Base-by-base conservation (phyloP, 345 rosid genomes). In the Euphorbia lathyris region DNA sequence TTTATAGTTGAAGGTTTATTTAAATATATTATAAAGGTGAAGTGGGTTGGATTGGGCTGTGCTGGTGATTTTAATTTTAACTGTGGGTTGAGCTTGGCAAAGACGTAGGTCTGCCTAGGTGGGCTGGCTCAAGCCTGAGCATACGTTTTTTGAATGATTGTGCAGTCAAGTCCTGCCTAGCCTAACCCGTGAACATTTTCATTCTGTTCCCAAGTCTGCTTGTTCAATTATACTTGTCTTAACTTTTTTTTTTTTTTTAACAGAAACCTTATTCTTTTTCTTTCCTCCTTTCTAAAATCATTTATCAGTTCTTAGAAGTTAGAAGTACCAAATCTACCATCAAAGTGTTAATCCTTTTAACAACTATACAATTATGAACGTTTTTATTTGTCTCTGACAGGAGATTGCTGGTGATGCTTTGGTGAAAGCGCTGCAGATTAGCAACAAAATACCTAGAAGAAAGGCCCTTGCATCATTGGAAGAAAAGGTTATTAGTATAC, bases 401-500 rank as follows among this genome's bases (percentile, higher is more conserved):
- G 93, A 95, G 76, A 91, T 95, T 72, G 90, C 91, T 68, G 96
- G 96, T 74, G 89, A 87, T 48, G 97, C 92, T 60, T 77, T 95
- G 76, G 77, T 75, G 58, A 74, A 85, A 73, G 92, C 81, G 58
- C 85, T 95, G 58, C 97, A 95, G 79, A 92, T 95, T 78, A 83
- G 72, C 76, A 79, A 80, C 70, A 95, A 95, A 83, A 82, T 90
- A 75, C 88, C 94, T 43, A 88, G 99, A 84, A 87, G 98, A 79
- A 95, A 92, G 81, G 93, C 97, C 56, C 85, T 95, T 51, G 65
- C 87, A 40, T 78, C 87, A 16, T 80, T 95, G 83, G 98, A 95
- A 88, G 97, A 92, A 72, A 86, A 80, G 57, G 89, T 95, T 68
- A 77, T 87, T 66, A 75, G 78, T 29, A 90, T 86, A 79, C 91